Evolutionary conservation across 1,284 basidiomycete species (phyloP).

Genomic region (Austroboletus rostrupii): DNA sequence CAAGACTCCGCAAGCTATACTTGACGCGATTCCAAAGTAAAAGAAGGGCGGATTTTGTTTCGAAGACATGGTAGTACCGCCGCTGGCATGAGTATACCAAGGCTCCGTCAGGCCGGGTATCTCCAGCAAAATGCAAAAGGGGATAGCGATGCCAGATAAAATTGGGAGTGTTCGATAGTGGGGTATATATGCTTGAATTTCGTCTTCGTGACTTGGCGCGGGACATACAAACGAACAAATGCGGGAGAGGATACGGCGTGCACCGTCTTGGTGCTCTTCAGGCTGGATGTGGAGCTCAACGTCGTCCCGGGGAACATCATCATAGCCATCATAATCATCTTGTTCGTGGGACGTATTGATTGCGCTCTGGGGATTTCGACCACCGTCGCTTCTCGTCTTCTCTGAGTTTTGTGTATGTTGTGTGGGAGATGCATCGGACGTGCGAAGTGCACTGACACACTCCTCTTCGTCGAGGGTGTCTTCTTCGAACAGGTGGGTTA

Average conservation of each 20-base stretch:
- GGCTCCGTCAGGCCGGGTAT: constrained; percentile 70
- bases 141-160: constrained; percentile 66
- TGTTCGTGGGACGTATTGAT: constrained; percentile 4
- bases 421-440: not conserved
- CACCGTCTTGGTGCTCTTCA: not conserved
- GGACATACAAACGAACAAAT: constrained; percentile 17
- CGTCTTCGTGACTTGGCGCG: constrained; percentile 21
- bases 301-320: not conserved
- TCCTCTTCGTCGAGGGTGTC: constrained; percentile 18
- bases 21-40: constrained; percentile 60
- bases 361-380: not conserved
- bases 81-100: constrained; percentile 64
- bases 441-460: not conserved
- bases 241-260: constrained; percentile 2
- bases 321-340: constrained; percentile 8
- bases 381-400: not conserved
- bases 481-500: constrained; percentile 5
- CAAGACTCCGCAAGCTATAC: constrained; percentile 63
- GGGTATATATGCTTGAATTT: constrained; percentile 29
- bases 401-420: not conserved
- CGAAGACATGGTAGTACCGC: constrained; percentile 43
- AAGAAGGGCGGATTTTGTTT: constrained; percentile 56
- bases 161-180: constrained; percentile 61
- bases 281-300: constrained; percentile 1
- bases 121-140: constrained; percentile 76